Evolutionary conservation across 1,139 yeast genomes (phyloP), one percentile per base, ranked within the genome.

Genomic region (Debaryomycetaceae sp.): DNA sequence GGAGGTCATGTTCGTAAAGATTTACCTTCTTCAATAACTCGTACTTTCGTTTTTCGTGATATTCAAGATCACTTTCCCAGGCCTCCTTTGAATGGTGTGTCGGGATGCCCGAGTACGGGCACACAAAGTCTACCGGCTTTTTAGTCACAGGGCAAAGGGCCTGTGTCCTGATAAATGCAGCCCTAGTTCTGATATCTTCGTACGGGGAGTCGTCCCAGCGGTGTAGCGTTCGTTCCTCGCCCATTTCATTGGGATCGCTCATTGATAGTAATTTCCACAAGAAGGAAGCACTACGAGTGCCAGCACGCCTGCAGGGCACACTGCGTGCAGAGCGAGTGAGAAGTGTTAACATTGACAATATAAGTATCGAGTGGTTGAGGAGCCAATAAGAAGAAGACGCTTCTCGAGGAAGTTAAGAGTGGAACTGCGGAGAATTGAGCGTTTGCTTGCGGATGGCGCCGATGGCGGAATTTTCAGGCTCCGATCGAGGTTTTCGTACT

Each of bases 71-170:
- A 29, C 62, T 58, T 45, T 76, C 77, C 95, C 96, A 90, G 2
- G 95, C 96, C 42, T 78, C 87, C 45, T 69, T 68, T 16, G 85
- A 76, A 48, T 85, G 93, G 51, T 90, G 98, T 5, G 98, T 90
- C 16, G 98, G 98, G 32, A 90, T 86, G 5, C 98, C 98, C 5
- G 95, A 80, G 35, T 73, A 59, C 4, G 98, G 98, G 58, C 98
- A 90, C 2, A 90, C 85, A 53, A 67, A 90, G 41, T 78, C 67
- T 35, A 90, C 86, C 31, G 80, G 77, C 39, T 77, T 72, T 16
- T 75, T 66, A 1, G 97, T 86, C 13, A 87, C 90, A 0, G 97
- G 97, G 53, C 98, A 90, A 45, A 72, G 72, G 5, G 95, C 97
- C 37, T 77, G 66, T 15, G 94, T 80, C 52, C 87, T 70, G 37